Percentiles rank a stretch among this genome's conserved stretches.
These are phyloP conservation scores for Sarocladium brachiariae DNA, from an alignment of 2,329 filamentous ascomycete genomes.

Conservation along the genomic window DNA sequence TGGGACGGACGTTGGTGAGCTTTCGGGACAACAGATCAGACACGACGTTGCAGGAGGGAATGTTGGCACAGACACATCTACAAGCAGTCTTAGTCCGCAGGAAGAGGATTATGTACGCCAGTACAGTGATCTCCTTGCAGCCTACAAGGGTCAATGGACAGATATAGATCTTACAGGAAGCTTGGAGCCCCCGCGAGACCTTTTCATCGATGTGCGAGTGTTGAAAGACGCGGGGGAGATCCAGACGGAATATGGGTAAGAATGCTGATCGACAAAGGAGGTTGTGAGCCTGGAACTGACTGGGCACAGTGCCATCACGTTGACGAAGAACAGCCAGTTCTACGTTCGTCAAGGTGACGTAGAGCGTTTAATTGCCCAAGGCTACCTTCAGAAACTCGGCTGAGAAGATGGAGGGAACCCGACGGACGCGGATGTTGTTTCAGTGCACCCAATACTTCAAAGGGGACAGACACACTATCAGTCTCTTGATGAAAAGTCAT, in stretches of 20 bases:
- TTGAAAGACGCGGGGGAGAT: conserved; percentile 97
- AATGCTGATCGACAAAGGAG: neutral
- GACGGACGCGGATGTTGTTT: no score
- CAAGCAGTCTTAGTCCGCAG: conserved; percentile 83
- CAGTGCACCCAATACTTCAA: no score
- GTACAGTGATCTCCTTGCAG: conserved; percentile 87
- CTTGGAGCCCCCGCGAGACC: conserved; percentile 84
- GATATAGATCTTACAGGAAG: conserved; percentile 94
- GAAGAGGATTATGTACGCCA: conserved; percentile 94
- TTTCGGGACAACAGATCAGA: conserved; percentile 49
- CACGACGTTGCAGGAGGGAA: conserved; percentile 28
- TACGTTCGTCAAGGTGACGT: conserved; percentile 95
- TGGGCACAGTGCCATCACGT: conserved; percentile 69
- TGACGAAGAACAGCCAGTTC: conserved; percentile 98
- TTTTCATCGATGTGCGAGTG: conserved; percentile 95
- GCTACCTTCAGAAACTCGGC: conserved; percentile 84
- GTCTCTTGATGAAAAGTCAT: no score
- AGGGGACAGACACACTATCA: no score
- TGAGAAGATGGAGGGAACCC: no score
- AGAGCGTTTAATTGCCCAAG: conserved; percentile 86
- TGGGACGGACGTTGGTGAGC: conserved; percentile 74
- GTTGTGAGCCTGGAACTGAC: conserved; percentile 17
- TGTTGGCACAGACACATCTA: conserved; percentile 39
- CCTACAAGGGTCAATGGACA: conserved; percentile 97
- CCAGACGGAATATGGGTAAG: conserved; percentile 93